Base-by-base conservation (phyloP, 164 flowering plant species). In the Magnolia officinalis region DNA sequence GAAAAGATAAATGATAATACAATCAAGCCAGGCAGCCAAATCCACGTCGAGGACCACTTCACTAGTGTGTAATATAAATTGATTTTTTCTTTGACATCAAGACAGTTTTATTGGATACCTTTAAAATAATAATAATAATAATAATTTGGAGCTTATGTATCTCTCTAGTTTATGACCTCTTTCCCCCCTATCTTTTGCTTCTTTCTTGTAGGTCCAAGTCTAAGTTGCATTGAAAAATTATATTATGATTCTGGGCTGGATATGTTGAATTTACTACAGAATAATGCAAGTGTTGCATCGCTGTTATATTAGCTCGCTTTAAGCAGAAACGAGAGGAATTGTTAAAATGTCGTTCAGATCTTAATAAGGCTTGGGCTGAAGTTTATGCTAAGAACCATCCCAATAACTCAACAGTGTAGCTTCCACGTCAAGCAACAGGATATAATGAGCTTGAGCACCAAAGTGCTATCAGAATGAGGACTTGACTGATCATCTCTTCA, bases 361-460 rank as follows among this genome's bases (percentile, higher is more conserved):
- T 92, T 76, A 96, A 90, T 79, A 91, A 96, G 83, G 93, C 91
- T 21, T 96, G 99, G 98, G 95, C 95, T 74, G 98, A 92, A 55
- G 88, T 92, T 67, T 92, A 91, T 82, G 74, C 95, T 8, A 91
- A 92, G 83, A 94, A 94, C 83, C 88, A 96, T 76, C 94, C 91
- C 83, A 94, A 94, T 94, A 98, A 16, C 94, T 94, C 74, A 98
- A 96, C 97, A 94, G 72, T 92, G 97, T 19, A 94, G 99, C 83
- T 94, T 96, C 86, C 92, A 96, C 81, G 94, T 96, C 81, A 94
- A 96, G 90, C 98, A 96, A 82, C 99, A 96, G 78, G 99, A 96
- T 76, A 81, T 95, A 67, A 96, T 94, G 89, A 94, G 91, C 85
- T 88, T 90, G 88, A 90, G 97, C 82, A 82, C 93, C 52, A 94